These are phyloP conservation scores for Sugiyamaella floridensis DNA, from an alignment of 805 yeast species.

Conservation along the genomic window DNA sequence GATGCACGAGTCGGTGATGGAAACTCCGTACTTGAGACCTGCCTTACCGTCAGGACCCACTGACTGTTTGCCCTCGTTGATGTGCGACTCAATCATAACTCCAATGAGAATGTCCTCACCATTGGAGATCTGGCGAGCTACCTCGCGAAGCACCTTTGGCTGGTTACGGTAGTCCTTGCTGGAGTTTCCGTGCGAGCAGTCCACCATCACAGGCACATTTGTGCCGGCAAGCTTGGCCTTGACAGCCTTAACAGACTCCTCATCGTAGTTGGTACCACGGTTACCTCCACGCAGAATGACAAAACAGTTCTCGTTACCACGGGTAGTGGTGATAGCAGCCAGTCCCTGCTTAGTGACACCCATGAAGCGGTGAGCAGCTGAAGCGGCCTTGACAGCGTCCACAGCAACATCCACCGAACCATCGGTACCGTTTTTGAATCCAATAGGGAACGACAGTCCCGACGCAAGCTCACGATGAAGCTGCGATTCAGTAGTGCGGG, in stretches of 20 bases:
- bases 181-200: slow-evolving; percentile 97
- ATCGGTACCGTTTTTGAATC: slow-evolving; percentile 98
- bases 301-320: slow-evolving; percentile 91
- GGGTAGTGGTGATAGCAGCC: slow-evolving; percentile 93
- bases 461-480: slow-evolving; percentile 96
- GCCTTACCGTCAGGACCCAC: slow-evolving; percentile 59
- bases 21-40: slow-evolving; percentile 82
- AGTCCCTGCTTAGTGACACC: slow-evolving; percentile 96
- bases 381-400: slow-evolving; percentile 90
- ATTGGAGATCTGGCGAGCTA: slow-evolving; percentile 69
- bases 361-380: slow-evolving; percentile 89
- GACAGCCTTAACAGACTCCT: slow-evolving; percentile 65
- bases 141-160: slow-evolving; percentile 80
- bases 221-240: slow-evolving; percentile 50
- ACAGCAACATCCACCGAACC: slow-evolving; percentile 89
- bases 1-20: slow-evolving; percentile 96
- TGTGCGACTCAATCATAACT: slow-evolving; percentile 91
- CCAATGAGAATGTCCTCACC: slow-evolving; percentile 85
- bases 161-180: slow-evolving; percentile 91
- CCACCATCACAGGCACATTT: slow-evolving; percentile 70
- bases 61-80: slow-evolving; percentile 85
- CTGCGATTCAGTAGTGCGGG: slow-evolving; percentile 97
- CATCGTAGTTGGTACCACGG: slow-evolving; percentile 88
- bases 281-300: slow-evolving; percentile 95
- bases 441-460: slow-evolving; percentile 97